Evolutionary conservation across 768 basidiomycete species (phyloP).

Genomic region (Pilatotrama ljubarskyi): DNA sequence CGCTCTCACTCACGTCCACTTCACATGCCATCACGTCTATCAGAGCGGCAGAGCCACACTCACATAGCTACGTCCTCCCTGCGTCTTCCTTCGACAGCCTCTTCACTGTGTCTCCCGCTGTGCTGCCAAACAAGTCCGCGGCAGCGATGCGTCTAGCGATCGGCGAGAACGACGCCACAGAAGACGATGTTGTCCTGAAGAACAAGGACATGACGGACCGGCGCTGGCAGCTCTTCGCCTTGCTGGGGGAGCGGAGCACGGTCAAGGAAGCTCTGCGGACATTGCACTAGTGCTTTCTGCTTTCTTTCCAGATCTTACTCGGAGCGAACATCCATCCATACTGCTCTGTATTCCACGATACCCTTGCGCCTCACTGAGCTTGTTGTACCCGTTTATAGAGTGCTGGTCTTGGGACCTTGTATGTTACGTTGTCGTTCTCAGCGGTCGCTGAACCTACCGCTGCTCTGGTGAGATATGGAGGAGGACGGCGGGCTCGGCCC

Average conservation of each 20-base stretch:
- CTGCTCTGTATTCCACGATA: not conserved
- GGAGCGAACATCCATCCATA: not conserved
- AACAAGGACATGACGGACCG: conserved; percentile 59
- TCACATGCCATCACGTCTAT: conserved; percentile 81
- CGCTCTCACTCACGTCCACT: conserved; percentile 71
- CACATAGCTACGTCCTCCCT: conserved; percentile 48
- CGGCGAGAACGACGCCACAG: conserved; percentile 51
- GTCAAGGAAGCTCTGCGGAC: conserved; percentile 59
- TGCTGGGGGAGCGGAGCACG: conserved; percentile 72
- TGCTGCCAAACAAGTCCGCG: conserved; percentile 78
- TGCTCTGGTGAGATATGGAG: not conserved
- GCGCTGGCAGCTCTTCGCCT: conserved; percentile 75
- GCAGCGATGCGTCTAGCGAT: conserved; percentile 70
- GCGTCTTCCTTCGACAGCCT: conserved; percentile 74
- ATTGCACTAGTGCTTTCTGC: conserved; percentile 27
- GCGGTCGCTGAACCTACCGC: conserved; percentile 3
- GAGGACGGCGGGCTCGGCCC: not conserved
- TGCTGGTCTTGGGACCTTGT: not conserved
- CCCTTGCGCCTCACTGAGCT: not conserved
- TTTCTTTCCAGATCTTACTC: not conserved
- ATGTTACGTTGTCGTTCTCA: not conserved
- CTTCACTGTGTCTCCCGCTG: conserved; percentile 74
- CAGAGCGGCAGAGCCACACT: conserved; percentile 49
- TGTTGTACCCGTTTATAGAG: not conserved
- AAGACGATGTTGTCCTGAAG: conserved; percentile 58